Evolutionary conservation across 805 yeast species (phyloP).

Genomic region (Candida easanensis): DNA sequence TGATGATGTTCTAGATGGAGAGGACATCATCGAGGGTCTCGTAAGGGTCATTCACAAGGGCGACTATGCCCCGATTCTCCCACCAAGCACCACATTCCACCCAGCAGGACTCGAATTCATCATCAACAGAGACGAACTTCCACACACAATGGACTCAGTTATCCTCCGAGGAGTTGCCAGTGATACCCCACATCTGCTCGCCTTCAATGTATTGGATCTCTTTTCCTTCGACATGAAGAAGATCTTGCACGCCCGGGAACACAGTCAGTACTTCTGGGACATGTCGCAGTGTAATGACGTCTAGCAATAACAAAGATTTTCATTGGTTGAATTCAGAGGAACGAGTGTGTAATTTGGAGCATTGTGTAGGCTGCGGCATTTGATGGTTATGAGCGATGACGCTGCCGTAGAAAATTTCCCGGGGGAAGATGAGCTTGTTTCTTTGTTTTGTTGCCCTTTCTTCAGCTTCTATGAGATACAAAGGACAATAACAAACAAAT

Average conservation of each 20-base stretch:
- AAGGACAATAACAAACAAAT: background rate
- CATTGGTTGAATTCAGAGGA: too few species aligned
- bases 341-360: too few species aligned
- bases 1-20: slow-evolving; percentile 23
- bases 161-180: slow-evolving; percentile 17
- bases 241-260: slow-evolving; percentile 20
- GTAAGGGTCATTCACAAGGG: slow-evolving; percentile 55
- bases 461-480: background rate
- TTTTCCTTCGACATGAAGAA: slow-evolving; percentile 16
- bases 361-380: too few species aligned
- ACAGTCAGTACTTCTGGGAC: slow-evolving; percentile 20
- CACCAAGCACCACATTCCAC: slow-evolving; percentile 43
- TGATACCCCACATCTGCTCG: slow-evolving; percentile 9
- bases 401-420: background rate
- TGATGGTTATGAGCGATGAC: too few species aligned
- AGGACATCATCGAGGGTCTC: slow-evolving; percentile 33
- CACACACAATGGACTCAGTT: slow-evolving; percentile 31
- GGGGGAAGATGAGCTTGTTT: background rate
- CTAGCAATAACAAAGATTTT: background rate
- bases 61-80: slow-evolving; percentile 60
- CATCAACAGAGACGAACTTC: slow-evolving; percentile 34
- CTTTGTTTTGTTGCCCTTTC: background rate
- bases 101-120: slow-evolving; percentile 34
- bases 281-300: slow-evolving; percentile 19
- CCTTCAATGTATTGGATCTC: background rate